Evolutionary conservation across 129 eudicot species (phyloP).

Genomic region (Artemisia annua): DNA sequence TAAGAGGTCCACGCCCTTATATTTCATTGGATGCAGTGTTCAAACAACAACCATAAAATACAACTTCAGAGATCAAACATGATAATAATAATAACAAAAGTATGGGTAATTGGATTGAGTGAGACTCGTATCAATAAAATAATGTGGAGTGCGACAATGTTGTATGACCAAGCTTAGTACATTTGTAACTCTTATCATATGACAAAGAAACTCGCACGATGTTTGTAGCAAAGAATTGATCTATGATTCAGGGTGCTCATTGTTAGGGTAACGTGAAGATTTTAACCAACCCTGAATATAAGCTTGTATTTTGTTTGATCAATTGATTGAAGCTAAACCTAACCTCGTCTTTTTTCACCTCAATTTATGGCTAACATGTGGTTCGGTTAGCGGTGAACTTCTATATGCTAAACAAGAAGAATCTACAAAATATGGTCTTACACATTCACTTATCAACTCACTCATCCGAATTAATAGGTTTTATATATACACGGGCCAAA

Average conservation of each 20-base stretch:
- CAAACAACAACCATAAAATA: neutral
- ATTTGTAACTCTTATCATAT: neutral
- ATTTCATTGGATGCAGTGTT: neutral
- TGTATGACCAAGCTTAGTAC: too few species aligned
- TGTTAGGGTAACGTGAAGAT: neutral
- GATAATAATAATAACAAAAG: neutral
- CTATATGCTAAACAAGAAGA: neutral
- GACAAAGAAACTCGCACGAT: neutral
- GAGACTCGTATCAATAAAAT: conserved; percentile 4
- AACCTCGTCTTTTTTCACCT: too few species aligned
- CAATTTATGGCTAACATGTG: neutral
- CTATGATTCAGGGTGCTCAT: neutral
- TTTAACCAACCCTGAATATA: neutral
- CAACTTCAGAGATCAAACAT: neutral
- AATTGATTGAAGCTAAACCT: neutral
- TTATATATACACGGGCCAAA: neutral
- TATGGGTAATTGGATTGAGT: neutral
- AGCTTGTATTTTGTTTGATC: neutral
- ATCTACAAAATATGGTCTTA: neutral
- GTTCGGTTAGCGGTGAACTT: neutral
- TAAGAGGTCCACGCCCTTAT: neutral
- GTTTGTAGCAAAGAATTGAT: neutral
- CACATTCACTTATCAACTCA: too few species aligned
- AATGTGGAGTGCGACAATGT: neutral
- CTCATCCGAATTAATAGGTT: neutral